Base-by-base conservation (phyloP, 2,329 filamentous ascomycete species). In the Sporothrix inflata region DNA sequence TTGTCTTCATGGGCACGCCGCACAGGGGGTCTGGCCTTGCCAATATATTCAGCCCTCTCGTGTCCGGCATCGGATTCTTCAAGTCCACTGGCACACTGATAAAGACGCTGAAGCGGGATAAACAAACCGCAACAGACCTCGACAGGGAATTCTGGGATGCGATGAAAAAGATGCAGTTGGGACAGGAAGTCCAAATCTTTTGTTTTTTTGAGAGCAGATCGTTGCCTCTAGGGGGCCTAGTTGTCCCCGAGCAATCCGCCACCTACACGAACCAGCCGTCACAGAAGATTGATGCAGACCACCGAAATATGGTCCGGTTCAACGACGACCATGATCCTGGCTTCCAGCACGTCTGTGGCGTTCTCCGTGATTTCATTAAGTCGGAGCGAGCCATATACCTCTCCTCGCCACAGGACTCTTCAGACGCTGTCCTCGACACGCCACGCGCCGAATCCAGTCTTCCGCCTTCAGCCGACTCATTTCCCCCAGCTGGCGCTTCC, bases 1-100 rank as follows among this genome's bases (percentile, higher is more conserved):
- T 71, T 21, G 45, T 63, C 42, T 71, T 71, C 30, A 65, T 71
- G 69, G 69, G 69, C 57, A 71, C 69, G 40, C 69, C 69, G 11
- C 69, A 71, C 57, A 11, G 16, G 42, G 69, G 69, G 4, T 71
- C 69, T 19, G 5, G 34, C 42, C 42, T 71, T 12, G 69, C 69
- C n/a, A 4, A 19, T 9, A 19, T 27, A 4, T 42, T 12, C 30
- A 9, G 57, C 21, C 19, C 30, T 27, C 69, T 71, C 19, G 19
- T n/a, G 42, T 21, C 42, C 42, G n/a, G 16, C 21, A 3, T 42
- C 7, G 7, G 24, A 11, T 6, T 6, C 9, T 27, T 71, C 55
- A 53, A 51, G 24, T 51, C 55, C 42, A 24, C 45, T 8, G 55
- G 55, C 57, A 51, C 40, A 11, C 30, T 71, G 19, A n/a, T 71